phyloP scores from a whole-genome alignment of 2,329 filamentous ascomycete genomes.

The Colletotrichum sp. region DNA sequence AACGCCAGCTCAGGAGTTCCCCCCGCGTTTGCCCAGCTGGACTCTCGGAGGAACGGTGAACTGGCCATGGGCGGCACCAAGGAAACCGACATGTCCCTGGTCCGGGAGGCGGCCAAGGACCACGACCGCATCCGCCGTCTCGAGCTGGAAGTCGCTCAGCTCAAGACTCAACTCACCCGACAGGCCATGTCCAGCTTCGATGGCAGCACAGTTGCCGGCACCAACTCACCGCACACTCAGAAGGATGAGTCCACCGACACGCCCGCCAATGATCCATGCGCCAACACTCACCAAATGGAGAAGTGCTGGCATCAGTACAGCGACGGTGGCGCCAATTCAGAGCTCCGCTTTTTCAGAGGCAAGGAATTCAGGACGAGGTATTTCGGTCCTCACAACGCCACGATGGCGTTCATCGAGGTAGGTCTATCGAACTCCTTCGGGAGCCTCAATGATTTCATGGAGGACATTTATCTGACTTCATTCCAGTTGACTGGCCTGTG shows the following conservation, averaged over 20 bases:
- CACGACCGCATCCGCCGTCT: conserved; percentile 64
- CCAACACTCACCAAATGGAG: conserved; percentile 20
- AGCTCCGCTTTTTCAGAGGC: conserved; percentile 62
- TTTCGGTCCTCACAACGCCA: conserved; percentile 65
- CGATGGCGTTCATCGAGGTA: conserved; percentile 63
- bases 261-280: conserved; percentile 32
- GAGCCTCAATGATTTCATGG: background rate
- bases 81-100: conserved; percentile 37
- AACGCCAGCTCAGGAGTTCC: conserved; percentile 51
- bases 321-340: conserved; percentile 52
- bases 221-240: conserved; percentile 49
- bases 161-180: conserved; percentile 56
- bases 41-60: conserved; percentile 37
- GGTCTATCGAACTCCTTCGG: background rate
- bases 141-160: conserved; percentile 63
- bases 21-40: conserved; percentile 46
- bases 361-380: conserved; percentile 66
- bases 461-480: background rate
- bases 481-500: conserved; percentile 56
- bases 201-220: conserved; percentile 54
- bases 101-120: conserved; percentile 50
- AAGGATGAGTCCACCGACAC: conserved; percentile 45
- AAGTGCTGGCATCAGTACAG: conserved; percentile 34
- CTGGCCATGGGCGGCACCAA: conserved; percentile 35
- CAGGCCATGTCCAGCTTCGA: conserved; percentile 49